phyloP scores from a whole-genome alignment of 2,329 filamentous ascomycete species.

The Spiromastix sp. region DNA sequence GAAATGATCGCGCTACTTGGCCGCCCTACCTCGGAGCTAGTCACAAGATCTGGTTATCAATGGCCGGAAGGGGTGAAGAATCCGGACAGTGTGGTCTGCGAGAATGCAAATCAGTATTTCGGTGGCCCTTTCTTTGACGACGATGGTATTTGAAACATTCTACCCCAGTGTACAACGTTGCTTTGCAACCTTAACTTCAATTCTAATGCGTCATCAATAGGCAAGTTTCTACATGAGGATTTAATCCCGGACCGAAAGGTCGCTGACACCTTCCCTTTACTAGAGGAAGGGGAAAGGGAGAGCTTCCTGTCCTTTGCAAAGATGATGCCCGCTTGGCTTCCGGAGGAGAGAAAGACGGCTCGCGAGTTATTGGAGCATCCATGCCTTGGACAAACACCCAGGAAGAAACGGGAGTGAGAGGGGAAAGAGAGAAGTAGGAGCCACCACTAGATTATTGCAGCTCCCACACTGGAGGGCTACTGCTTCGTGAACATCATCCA shows the following conservation, averaged over 20 bases:
- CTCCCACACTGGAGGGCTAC: no score
- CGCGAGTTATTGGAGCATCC: slow-evolving; percentile 25
- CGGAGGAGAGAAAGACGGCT: slow-evolving; percentile 26
- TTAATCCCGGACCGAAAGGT: slow-evolving; percentile 16
- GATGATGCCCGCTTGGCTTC: slow-evolving; percentile 26
- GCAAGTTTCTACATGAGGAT: slow-evolving; percentile 14
- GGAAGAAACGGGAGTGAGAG: no score
- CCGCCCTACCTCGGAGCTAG: slow-evolving; percentile 25
- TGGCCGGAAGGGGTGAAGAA: slow-evolving; percentile 21
- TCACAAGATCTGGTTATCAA: slow-evolving; percentile 23
- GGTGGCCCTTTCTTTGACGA: slow-evolving; percentile 27
- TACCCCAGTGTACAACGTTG: slow-evolving; percentile 5
- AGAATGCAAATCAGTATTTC: slow-evolving; percentile 25
- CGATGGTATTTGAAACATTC: slow-evolving; percentile 16
- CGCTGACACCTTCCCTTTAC: slow-evolving; percentile 14
- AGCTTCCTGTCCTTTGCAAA: slow-evolving; percentile 23
- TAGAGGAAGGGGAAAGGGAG: slow-evolving; percentile 21
- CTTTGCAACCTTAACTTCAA: no score
- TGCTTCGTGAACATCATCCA: no score
- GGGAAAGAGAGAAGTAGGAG: no score
- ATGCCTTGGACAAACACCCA: slow-evolving; percentile 20
- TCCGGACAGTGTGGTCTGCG: slow-evolving; percentile 20
- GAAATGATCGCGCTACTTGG: slow-evolving; percentile 35
- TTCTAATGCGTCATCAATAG: slow-evolving; percentile 12
- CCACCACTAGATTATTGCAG: no score